These are phyloP conservation scores for Lactarius quietus DNA, from an alignment of 768 basidiomycete genomes.

Conservation along the genomic window DNA sequence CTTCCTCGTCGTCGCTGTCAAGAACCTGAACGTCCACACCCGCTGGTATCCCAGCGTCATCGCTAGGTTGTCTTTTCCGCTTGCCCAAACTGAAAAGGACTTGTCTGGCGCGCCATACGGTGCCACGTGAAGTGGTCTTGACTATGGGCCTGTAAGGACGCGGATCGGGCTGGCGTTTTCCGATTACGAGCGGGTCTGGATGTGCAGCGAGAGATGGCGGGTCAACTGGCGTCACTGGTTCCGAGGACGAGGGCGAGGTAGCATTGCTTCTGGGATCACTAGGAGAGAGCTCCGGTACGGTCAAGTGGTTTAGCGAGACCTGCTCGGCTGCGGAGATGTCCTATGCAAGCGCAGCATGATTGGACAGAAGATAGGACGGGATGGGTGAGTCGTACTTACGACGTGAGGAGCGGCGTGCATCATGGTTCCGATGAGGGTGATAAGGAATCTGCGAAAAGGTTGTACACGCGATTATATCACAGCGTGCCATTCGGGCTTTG, in stretches of 20 bases:
- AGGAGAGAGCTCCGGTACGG: constrained; percentile 18
- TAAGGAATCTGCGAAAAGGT: not conserved
- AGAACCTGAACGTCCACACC: constrained; percentile 7
- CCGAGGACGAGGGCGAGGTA: constrained; percentile 15
- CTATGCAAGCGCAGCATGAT: not conserved
- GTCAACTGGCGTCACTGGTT: constrained; percentile 10
- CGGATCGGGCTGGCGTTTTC: constrained; percentile 18
- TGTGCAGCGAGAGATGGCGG: not conserved
- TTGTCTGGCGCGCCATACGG: constrained; percentile 17
- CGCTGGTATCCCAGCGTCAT: not conserved
- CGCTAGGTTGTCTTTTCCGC: constrained; percentile 17
- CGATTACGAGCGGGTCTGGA: not conserved
- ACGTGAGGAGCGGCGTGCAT: constrained; percentile 19
- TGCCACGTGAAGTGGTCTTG: constrained; percentile 4
- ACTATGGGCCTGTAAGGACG: constrained; percentile 7
- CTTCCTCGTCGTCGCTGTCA: not conserved
- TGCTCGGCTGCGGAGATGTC: constrained; percentile 20
- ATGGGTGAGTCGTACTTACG: constrained; percentile 1
- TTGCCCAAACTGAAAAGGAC: constrained; percentile 10
- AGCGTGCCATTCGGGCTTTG: not conserved
- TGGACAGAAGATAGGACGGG: not conserved
- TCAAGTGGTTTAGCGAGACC: constrained; percentile 17
- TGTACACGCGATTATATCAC: not conserved
- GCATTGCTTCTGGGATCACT: constrained; percentile 7
- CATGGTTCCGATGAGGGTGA: not conserved